Conservation (phyloP, 805 yeast species). For the Wickerhamiella australiensis region DNA sequence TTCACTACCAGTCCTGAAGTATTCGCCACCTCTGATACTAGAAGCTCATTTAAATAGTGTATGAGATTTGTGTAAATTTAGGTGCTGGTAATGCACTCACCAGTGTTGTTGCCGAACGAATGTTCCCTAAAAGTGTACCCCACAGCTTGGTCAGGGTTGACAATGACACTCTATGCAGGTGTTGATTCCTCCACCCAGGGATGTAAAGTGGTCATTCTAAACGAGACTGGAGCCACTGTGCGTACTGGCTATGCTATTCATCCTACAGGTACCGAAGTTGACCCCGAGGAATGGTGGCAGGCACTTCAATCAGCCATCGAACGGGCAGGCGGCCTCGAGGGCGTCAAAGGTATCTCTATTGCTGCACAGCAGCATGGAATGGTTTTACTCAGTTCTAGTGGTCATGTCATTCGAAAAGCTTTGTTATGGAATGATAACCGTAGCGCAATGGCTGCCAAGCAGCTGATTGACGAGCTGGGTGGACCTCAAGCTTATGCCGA, state of each 20-base stretch:
- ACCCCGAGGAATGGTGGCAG: constrained; percentile 21
- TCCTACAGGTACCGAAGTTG: constrained; percentile 22
- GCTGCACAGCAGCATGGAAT: constrained; percentile 24
- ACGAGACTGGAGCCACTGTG: constrained; percentile 16
- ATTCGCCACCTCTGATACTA: neutral
- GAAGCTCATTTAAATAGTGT: neutral
- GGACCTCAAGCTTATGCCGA: constrained; percentile 20
- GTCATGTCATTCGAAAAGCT: constrained; percentile 21
- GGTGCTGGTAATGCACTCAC: no score
- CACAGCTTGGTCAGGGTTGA: no score
- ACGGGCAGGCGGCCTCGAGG: constrained; percentile 20
- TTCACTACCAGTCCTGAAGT: neutral
- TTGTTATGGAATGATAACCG: constrained; percentile 23
- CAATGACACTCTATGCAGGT: constrained; percentile 16
- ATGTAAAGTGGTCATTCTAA: constrained; percentile 20
- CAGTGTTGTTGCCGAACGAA: no score
- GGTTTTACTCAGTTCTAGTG: constrained; percentile 17
- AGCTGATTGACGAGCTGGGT: constrained; percentile 20
- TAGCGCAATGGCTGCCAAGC: constrained; percentile 19
- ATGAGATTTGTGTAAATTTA: neutral
- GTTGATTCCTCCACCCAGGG: constrained; percentile 24
- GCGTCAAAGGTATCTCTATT: constrained; percentile 20
- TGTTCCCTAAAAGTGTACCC: no score
- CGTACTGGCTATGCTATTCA: constrained; percentile 18
- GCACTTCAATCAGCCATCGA: constrained; percentile 18